A percentile compares a stretch with the other conserved stretches of the same genome.
These are phyloP conservation scores for Petrea volubilis DNA, from an alignment of 257 asterid species.

Conservation along the genomic window DNA sequence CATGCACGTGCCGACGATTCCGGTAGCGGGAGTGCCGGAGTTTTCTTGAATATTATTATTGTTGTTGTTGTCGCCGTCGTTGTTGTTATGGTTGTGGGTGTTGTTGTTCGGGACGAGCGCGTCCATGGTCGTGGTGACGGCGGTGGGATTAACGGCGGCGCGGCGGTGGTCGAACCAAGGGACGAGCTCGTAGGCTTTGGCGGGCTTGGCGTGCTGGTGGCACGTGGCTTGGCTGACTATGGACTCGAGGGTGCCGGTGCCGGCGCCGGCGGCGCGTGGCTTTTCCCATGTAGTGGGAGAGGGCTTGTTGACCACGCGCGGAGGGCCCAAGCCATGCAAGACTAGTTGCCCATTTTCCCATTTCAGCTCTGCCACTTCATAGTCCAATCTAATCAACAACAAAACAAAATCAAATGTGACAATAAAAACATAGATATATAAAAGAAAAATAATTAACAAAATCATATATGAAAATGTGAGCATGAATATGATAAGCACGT, in stretches of 20 bases:
- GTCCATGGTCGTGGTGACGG: slow-evolving; percentile 44
- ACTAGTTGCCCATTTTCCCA: slow-evolving; percentile 77
- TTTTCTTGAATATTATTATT: slow-evolving; percentile 20
- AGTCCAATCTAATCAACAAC: slow-evolving; percentile 39
- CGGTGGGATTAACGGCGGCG: slow-evolving; percentile 16
- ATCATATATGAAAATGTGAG: neutral
- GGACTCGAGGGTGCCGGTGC: slow-evolving; percentile 79
- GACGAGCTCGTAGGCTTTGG: slow-evolving; percentile 30
- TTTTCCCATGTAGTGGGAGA: slow-evolving; percentile 44
- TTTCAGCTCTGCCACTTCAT: slow-evolving; percentile 74
- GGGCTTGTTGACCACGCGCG: slow-evolving; percentile 38
- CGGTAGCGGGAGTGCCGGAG: slow-evolving; percentile 28
- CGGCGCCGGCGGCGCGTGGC: slow-evolving; percentile 51
- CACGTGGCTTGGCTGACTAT: slow-evolving; percentile 82
- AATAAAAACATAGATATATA: neutral
- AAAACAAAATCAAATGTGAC: neutral
- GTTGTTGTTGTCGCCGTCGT: neutral
- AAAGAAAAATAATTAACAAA: neutral
- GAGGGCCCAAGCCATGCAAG: slow-evolving; percentile 64
- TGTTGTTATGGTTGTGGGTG: too few species aligned
- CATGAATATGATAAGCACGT: too few species aligned
- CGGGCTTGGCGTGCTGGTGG: slow-evolving; percentile 29
- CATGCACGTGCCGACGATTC: slow-evolving; percentile 34
- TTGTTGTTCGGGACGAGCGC: slow-evolving; percentile 85
- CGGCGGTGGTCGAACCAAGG: slow-evolving; percentile 53